Evolutionary conservation across 306 rosid species (phyloP), one percentile per base, ranked within the genome.

Genomic region (Ceratonia siliqua): DNA sequence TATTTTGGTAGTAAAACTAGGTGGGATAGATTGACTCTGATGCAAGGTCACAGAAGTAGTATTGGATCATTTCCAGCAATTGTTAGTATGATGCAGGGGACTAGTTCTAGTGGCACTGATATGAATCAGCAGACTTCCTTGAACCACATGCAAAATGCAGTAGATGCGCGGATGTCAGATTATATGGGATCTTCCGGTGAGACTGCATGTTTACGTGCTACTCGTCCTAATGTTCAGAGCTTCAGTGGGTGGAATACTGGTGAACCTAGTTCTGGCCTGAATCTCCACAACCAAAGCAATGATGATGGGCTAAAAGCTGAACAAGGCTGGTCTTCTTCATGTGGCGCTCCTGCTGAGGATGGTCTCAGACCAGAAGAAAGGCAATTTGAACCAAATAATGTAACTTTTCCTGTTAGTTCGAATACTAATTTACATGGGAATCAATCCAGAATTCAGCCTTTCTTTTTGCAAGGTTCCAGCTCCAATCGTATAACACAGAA

Each of bases 11-110:
- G 48, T 72, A 28, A 65, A 42, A 50, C 48, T 41, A 38, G 85
- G 89, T 74, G 81, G 79, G 72, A 70, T 46, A 82, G 27, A 62
- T 76, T 73, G 74, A 66, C 75, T 76, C 85, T 81, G 76, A 92
- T 89, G 96, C 97, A 89, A 85, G 97, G 93, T 70, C 85, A 83
- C 77, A 79, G 91, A 80, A 85, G 85, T 57, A 78, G 86, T 68
- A 57, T 80, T 80, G 86, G 75, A 65, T 80, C 90, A 46, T 86
- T 86, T 64, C 82, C 84, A 13, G 82, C 86, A 22, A 76, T 79
- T 72, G 81, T 78, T 33, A 85, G 83, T 79, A 70, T 86, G 76
- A 80, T 82, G 77, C 91, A 85, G 79, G 92, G 83, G 33, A 80
- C 90, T 62, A 77, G 78, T 68, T 80, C 96, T 70, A 82, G 78